A percentile compares a stretch with the other conserved stretches of the same genome.
Evolutionary conservation across 2,329 filamentous ascomycete species (phyloP).

Genomic region (Monosporascus sp.): DNA sequence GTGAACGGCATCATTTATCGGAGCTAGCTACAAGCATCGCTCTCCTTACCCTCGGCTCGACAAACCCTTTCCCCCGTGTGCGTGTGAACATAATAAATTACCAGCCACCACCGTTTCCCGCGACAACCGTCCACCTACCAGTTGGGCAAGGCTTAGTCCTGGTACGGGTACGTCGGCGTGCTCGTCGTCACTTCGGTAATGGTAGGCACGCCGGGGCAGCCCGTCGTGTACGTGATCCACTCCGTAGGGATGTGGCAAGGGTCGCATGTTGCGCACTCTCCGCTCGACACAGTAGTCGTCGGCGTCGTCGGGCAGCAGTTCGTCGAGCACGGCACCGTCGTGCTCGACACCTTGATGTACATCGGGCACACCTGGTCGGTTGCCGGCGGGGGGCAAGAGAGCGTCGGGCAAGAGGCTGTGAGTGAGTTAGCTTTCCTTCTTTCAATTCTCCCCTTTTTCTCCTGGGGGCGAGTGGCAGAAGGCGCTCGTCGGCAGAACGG

Average conservation of each 20-base stretch:
- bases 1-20: too few relatives aligned
- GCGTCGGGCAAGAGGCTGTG: conserved; percentile 19
- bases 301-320: conserved; percentile 33
- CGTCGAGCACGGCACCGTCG: conserved; percentile 30
- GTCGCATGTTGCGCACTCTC: conserved; percentile 20
- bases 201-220: conserved; percentile 15
- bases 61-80: too few relatives aligned
- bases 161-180: background rate
- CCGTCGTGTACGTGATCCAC: conserved; percentile 22
- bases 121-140: too few relatives aligned
- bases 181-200: conserved; percentile 10
- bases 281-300: conserved; percentile 14
- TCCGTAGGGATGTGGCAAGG: conserved; percentile 20
- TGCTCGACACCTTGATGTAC: conserved; percentile 26
- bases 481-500: too few relatives aligned
- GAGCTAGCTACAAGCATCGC: too few relatives aligned
- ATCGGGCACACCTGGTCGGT: conserved; percentile 23
- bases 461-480: conserved; percentile 6
- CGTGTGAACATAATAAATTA: too few relatives aligned
- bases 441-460: background rate
- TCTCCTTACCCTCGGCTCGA: too few relatives aligned
- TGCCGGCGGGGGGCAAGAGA: conserved; percentile 12
- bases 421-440: background rate
- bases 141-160: background rate
- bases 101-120: too few relatives aligned